Evolutionary conservation across 441 rosid genomes (phyloP).

Genomic region (Populus hybrid): DNA sequence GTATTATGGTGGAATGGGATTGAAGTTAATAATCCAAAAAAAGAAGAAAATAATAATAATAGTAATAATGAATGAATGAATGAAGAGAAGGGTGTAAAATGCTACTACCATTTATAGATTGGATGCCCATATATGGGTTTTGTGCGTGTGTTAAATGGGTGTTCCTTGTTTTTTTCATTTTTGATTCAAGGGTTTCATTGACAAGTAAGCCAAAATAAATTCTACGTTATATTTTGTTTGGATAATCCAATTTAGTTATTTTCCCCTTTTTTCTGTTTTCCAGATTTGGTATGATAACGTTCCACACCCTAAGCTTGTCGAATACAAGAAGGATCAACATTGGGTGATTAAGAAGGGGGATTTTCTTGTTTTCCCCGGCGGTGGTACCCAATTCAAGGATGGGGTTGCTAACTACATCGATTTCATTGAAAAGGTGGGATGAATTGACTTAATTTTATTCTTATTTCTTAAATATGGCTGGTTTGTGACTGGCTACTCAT

Average conservation of each 20-base stretch:
- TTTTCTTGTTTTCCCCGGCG: slow-evolving; percentile 78
- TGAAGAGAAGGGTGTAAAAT: background rate
- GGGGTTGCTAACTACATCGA: slow-evolving; percentile 65
- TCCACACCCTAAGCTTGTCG: slow-evolving; percentile 90
- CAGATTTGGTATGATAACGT: slow-evolving; percentile 83
- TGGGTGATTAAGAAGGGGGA: slow-evolving; percentile 74
- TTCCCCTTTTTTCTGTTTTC: slow-evolving; percentile 7
- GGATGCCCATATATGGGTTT: background rate
- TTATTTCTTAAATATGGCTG: background rate
- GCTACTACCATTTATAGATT: background rate
- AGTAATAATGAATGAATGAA: background rate
- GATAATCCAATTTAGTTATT: background rate
- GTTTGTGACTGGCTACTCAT: background rate
- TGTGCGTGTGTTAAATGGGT: background rate
- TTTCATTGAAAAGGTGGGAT: slow-evolving; percentile 58
- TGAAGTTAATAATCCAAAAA: background rate
- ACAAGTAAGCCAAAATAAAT: background rate
- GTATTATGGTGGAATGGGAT: background rate
- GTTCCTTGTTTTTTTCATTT: background rate
- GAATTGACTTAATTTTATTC: background rate
- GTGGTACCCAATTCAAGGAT: slow-evolving; percentile 86
- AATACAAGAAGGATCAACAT: slow-evolving; percentile 87
- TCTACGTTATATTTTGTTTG: background rate
- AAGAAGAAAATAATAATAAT: background rate
- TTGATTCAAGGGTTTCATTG: background rate